phyloP scores from a whole-genome alignment of 345 rosid species.

The Theobroma cacao region DNA sequence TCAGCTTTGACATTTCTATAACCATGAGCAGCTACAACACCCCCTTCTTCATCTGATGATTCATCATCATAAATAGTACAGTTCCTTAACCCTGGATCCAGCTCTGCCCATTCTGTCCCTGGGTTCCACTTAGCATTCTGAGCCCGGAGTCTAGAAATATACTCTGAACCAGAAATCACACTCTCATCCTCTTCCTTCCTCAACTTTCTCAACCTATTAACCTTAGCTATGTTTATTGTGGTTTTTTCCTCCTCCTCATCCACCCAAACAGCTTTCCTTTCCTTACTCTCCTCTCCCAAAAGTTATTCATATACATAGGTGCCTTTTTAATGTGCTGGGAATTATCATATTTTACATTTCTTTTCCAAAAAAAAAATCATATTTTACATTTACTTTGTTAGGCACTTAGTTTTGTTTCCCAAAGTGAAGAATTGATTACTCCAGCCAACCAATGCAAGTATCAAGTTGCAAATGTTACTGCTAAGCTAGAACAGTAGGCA shows the following conservation, averaged over 20 bases:
- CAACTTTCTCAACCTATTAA: constrained; percentile 83
- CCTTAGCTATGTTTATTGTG: constrained; percentile 51
- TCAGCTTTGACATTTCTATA: constrained; percentile 35
- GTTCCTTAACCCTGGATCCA: constrained; percentile 28
- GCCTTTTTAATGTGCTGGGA: no score
- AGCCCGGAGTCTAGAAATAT: constrained; percentile 76
- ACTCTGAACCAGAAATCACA: constrained; percentile 65
- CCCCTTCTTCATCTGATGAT: constrained; percentile 53
- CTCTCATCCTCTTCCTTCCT: constrained; percentile 79
- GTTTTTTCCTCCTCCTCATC: constrained; percentile 84
- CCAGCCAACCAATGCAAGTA: no score
- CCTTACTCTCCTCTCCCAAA: constrained; percentile 38
- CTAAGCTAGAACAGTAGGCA: no score
- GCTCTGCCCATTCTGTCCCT: constrained; percentile 86
- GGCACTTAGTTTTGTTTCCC: no score
- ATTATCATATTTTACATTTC: no score
- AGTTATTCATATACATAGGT: no score
- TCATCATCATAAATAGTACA: constrained; percentile 32
- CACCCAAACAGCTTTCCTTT: constrained; percentile 73
- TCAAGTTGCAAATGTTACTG: no score
- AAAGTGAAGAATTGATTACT: no score
- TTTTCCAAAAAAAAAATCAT: no score
- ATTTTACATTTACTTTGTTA: no score
- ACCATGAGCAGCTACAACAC: constrained; percentile 26
- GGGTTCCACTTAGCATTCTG: constrained; percentile 84